These are phyloP conservation scores for Teratosphaeria epicoccoides DNA, from an alignment of 2,329 filamentous ascomycete species.

Conservation along the genomic window DNA sequence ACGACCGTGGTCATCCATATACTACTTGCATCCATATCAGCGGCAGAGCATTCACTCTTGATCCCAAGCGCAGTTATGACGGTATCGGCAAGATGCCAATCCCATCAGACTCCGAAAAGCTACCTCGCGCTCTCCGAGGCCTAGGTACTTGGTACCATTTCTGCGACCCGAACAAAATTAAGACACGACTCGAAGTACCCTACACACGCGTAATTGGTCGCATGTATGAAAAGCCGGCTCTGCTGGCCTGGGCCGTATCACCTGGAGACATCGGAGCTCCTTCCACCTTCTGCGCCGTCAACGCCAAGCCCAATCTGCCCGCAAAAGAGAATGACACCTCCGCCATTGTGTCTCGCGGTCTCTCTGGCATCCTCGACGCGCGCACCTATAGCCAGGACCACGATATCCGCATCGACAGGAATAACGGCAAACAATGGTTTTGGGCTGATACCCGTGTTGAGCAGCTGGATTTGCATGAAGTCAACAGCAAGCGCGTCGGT, in stretches of 20 bases:
- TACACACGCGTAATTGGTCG: constrained; percentile 45
- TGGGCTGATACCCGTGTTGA: constrained; percentile 48
- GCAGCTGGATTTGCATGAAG: constrained; percentile 43
- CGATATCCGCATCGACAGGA: constrained; percentile 38
- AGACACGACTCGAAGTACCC: constrained; percentile 34
- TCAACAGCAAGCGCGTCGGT: constrained; percentile 45
- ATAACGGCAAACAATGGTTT: constrained; percentile 39
- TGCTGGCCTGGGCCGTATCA: constrained; percentile 35
- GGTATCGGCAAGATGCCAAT: constrained; percentile 21
- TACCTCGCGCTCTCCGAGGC: constrained; percentile 31
- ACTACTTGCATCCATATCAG: constrained; percentile 38
- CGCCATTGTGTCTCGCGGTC: constrained; percentile 27
- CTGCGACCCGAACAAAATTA: constrained; percentile 30
- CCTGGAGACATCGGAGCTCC: constrained; percentile 9
- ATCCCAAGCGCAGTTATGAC: constrained; percentile 23
- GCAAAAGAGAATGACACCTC: background rate
- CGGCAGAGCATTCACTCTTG: constrained; percentile 39
- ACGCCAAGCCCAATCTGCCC: constrained; percentile 2
- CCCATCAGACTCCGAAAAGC: constrained; percentile 20
- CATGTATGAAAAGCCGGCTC: constrained; percentile 41
- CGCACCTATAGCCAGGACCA: constrained; percentile 36
- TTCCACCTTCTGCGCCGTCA: constrained; percentile 11
- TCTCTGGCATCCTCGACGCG: constrained; percentile 35
- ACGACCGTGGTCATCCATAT: constrained; percentile 33
- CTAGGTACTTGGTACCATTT: constrained; percentile 45